Evolutionary conservation across 2,329 filamentous ascomycete genomes (phyloP).

Genomic region (Macrophomina phaseolina): DNA sequence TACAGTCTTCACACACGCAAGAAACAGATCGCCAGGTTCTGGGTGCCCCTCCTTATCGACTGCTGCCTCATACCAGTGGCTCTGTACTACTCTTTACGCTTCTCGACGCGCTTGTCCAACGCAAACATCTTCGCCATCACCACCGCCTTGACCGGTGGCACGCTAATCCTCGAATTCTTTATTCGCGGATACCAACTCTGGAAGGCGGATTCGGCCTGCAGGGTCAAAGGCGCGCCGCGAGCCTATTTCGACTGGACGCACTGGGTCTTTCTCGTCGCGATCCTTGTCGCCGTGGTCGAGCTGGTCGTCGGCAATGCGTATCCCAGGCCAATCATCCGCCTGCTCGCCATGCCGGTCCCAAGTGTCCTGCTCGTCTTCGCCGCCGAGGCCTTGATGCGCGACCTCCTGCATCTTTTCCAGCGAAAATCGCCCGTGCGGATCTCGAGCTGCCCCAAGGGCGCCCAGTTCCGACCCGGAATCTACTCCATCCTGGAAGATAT

Average conservation of each 20-base stretch:
- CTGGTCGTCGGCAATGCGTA: conserved; percentile 3
- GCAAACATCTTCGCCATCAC: conserved; percentile 1
- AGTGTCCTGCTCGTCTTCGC: neutral
- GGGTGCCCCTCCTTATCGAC: neutral
- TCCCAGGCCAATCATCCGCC: neutral
- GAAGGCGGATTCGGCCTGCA: neutral
- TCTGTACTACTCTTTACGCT: neutral
- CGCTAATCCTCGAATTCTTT: conserved; percentile 1
- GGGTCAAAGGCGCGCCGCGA: neutral
- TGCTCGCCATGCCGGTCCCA: neutral
- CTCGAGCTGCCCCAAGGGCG: neutral
- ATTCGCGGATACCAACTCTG: neutral
- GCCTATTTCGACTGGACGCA: conserved; percentile 1
- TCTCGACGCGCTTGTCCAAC: conserved; percentile 7
- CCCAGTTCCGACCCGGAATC: neutral
- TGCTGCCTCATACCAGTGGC: neutral
- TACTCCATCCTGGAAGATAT: neutral
- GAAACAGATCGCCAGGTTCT: neutral
- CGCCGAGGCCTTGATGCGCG: neutral
- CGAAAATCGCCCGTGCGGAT: neutral
- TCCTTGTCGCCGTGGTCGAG: neutral
- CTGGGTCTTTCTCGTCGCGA: neutral
- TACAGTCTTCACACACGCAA: neutral
- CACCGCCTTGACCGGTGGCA: neutral
- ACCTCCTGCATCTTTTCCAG: neutral